These are phyloP conservation scores for Mytilinidion resinicola DNA, from an alignment of 495 filamentous ascomycete species.

Conservation along the genomic window DNA sequence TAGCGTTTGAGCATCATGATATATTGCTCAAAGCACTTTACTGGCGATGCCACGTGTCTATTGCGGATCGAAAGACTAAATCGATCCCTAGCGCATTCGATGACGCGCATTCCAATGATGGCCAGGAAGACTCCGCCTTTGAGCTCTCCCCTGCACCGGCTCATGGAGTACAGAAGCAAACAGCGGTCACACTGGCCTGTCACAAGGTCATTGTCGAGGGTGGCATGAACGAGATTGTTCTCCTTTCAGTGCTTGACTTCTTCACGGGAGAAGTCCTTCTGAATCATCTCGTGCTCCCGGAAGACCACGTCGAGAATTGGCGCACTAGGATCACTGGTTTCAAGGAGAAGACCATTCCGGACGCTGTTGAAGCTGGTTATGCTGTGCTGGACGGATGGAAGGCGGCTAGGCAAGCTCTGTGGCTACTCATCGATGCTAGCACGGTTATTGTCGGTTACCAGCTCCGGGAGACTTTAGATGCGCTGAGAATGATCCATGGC, in stretches of 20 bases:
- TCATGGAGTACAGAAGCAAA: neutral
- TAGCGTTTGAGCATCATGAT: neutral
- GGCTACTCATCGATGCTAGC: constrained; percentile 37
- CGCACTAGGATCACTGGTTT: constrained; percentile 39
- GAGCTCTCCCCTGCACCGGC: constrained; percentile 1
- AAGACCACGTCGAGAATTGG: constrained; percentile 35
- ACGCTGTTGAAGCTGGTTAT: constrained; percentile 33
- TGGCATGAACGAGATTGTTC: constrained; percentile 13
- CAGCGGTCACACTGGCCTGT: constrained; percentile 12
- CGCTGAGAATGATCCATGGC: constrained; percentile 41
- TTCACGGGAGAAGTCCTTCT: constrained; percentile 44
- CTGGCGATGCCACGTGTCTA: too few species aligned
- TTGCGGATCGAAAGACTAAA: constrained; percentile 2
- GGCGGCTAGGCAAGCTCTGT: constrained; percentile 38
- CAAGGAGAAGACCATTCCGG: constrained; percentile 28
- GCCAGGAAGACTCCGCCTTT: constrained; percentile 11
- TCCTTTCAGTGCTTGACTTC: constrained; percentile 41
- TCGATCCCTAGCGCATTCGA: constrained; percentile 16
- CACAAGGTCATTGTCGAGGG: constrained; percentile 9
- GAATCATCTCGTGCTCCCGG: constrained; percentile 39
- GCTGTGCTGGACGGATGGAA: constrained; percentile 38
- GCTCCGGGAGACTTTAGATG: constrained; percentile 41
- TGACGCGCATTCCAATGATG: constrained; percentile 1
- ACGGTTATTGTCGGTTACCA: constrained; percentile 46
- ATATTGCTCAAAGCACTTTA: too few species aligned